A percentile compares a stretch with the other conserved stretches of the same genome.
Evolutionary conservation across 2,329 filamentous ascomycete genomes (phyloP).

Genomic region (Acephala macrosclerotiorum): DNA sequence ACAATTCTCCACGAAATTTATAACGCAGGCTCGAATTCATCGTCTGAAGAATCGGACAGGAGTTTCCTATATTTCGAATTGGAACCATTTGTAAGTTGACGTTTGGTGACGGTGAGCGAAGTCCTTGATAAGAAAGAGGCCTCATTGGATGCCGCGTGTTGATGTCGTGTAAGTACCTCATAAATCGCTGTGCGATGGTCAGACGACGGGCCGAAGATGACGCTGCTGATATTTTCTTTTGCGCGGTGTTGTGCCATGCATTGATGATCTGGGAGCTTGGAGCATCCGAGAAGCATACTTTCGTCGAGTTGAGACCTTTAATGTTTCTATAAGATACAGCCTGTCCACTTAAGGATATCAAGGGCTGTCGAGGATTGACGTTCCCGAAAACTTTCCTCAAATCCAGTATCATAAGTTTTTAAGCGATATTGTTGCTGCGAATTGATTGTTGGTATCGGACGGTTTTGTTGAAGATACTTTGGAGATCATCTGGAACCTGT

Average conservation of each 20-base stretch:
- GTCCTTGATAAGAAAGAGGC: background rate
- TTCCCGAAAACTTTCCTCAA: background rate
- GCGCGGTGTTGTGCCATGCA: background rate
- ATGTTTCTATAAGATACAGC: constrained; percentile 16
- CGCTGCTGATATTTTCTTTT: constrained; percentile 4
- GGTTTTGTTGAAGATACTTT: constrained; percentile 8
- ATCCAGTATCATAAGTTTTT: background rate
- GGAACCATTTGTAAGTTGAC: background rate
- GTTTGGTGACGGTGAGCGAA: background rate
- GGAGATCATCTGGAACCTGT: constrained; percentile 1
- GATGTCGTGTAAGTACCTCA: constrained; percentile 11
- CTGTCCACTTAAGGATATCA: constrained; percentile 2
- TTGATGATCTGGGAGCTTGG: constrained; percentile 7
- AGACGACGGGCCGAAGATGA: constrained; percentile 13
- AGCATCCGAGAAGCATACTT: background rate
- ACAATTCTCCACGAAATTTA: background rate
- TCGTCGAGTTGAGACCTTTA: constrained; percentile 17
- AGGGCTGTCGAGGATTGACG: constrained; percentile 3
- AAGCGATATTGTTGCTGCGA: background rate
- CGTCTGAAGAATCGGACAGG: background rate
- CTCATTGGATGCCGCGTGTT: constrained; percentile 1
- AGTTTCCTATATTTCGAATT: background rate
- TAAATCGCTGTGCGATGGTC: background rate
- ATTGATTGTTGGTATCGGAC: constrained; percentile 8
- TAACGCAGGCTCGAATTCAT: background rate